phyloP scores from a whole-genome alignment of 2,329 filamentous ascomycete species.

The Beauveria brongniartii region DNA sequence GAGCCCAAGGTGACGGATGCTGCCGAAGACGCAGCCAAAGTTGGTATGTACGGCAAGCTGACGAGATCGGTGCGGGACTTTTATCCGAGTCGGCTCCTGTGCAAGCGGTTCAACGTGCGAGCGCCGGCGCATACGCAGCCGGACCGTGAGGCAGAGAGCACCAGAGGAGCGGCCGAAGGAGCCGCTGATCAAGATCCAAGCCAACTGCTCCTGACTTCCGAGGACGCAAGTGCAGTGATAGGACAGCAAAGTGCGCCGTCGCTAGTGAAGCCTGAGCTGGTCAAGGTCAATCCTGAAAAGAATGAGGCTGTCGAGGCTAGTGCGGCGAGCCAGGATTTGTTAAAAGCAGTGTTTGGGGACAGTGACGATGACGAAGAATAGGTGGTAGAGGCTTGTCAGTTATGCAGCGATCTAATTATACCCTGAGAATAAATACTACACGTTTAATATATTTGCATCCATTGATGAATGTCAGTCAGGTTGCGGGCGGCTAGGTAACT shows the following conservation, averaged over 20 bases:
- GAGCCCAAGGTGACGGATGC: slow-evolving; percentile 48
- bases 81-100: slow-evolving; percentile 75
- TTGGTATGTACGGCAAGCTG: slow-evolving; percentile 90
- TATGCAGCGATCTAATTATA: neutral
- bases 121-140: slow-evolving; percentile 61
- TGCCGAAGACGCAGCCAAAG: slow-evolving; percentile 74
- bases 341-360: slow-evolving; percentile 90
- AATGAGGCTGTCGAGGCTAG: slow-evolving; percentile 62
- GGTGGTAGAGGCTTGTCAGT: neutral
- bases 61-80: slow-evolving; percentile 68
- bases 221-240: neutral
- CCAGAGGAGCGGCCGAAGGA: neutral
- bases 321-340: slow-evolving; percentile 70
- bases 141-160: slow-evolving; percentile 26
- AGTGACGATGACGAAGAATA: slow-evolving; percentile 55
- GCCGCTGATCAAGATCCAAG: slow-evolving; percentile 9
- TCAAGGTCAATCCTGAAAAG: slow-evolving; percentile 57
- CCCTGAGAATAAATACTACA: neutral
- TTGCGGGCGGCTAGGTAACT: neutral
- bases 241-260: slow-evolving; percentile 13
- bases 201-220: slow-evolving; percentile 11
- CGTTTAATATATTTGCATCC: too few species aligned
- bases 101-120: slow-evolving; percentile 88
- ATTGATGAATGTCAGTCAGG: neutral
- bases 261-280: slow-evolving; percentile 14